phyloP scores from a whole-genome alignment of 805 yeast genomes.

The Pichia rugopelliculosa region DNA sequence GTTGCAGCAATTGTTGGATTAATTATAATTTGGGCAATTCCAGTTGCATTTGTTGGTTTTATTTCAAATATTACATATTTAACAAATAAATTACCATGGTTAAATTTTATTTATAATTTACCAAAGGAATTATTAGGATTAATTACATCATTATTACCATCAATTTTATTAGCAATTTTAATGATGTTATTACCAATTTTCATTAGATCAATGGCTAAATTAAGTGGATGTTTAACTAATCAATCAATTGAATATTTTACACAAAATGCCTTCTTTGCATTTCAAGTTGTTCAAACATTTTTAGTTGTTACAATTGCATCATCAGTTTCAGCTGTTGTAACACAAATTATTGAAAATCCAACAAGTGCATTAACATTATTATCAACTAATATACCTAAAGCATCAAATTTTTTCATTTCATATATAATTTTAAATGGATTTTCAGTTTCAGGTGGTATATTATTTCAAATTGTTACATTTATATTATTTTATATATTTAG shows the following conservation, averaged over 20 bases:
- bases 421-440: slow-evolving; percentile 65
- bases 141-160: slow-evolving; percentile 63
- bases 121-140: slow-evolving; percentile 52
- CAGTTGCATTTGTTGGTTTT: slow-evolving; percentile 73
- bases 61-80: slow-evolving; percentile 60
- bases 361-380: slow-evolving; percentile 48
- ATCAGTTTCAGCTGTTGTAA: slow-evolving; percentile 61
- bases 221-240: slow-evolving; percentile 49
- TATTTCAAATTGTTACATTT: slow-evolving; percentile 55
- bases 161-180: slow-evolving; percentile 54
- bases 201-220: slow-evolving; percentile 54
- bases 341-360: slow-evolving; percentile 54
- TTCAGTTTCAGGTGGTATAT: slow-evolving; percentile 54
- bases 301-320: slow-evolving; percentile 65
- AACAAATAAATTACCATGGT: slow-evolving; percentile 47
- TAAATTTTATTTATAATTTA: slow-evolving; percentile 48
- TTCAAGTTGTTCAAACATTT: slow-evolving; percentile 65
- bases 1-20: slow-evolving; percentile 46
- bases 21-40: slow-evolving; percentile 64
- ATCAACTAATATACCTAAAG: slow-evolving; percentile 62
- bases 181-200: slow-evolving; percentile 62
- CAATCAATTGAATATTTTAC: slow-evolving; percentile 58
- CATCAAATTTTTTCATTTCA: slow-evolving; percentile 67
- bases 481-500: slow-evolving; percentile 56
- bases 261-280: slow-evolving; percentile 61